A percentile compares a stretch with the other conserved stretches of the same genome.
These are phyloP conservation scores for Yamadazyma oceani DNA, from an alignment of 1,139 yeast genomes.

Conservation along the genomic window DNA sequence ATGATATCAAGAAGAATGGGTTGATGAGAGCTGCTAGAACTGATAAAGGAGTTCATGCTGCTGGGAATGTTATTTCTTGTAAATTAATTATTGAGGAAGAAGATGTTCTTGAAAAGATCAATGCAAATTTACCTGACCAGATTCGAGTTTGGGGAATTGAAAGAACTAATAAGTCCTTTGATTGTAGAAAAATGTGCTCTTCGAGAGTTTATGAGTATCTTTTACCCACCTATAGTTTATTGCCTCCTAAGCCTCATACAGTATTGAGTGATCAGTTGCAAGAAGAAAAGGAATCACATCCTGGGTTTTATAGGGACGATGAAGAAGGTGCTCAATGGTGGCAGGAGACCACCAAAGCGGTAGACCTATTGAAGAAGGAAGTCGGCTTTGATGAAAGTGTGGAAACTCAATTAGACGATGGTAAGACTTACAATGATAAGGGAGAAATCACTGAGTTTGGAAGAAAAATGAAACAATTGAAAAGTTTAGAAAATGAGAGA, in stretches of 20 bases:
- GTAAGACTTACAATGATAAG: slow-evolving; percentile 27
- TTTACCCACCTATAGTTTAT: slow-evolving; percentile 83
- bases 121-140: slow-evolving; percentile 73
- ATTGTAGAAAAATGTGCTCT: slow-evolving; percentile 92
- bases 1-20: slow-evolving; percentile 85
- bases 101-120: slow-evolving; percentile 73
- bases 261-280: slow-evolving; percentile 60
- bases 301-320: slow-evolving; percentile 60
- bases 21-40: slow-evolving; percentile 97
- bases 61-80: slow-evolving; percentile 88
- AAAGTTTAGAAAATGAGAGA: slow-evolving; percentile 62
- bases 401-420: slow-evolving; percentile 23
- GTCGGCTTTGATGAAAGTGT: slow-evolving; percentile 41
- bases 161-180: slow-evolving; percentile 87
- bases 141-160: slow-evolving; percentile 92
- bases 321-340: slow-evolving; percentile 74
- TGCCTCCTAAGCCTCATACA: slow-evolving; percentile 85
- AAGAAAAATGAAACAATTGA: slow-evolving; percentile 54
- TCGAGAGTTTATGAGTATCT: slow-evolving; percentile 92
- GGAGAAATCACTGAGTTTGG: slow-evolving; percentile 43
- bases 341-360: slow-evolving; percentile 50
- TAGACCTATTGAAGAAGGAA: slow-evolving; percentile 35
- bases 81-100: slow-evolving; percentile 87
- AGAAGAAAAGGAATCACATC: slow-evolving; percentile 51
- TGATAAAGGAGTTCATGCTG: slow-evolving; percentile 99